These are phyloP conservation scores for Silene coronaria DNA, from an alignment of 179 eudicot genomes.

Conservation along the genomic window DNA sequence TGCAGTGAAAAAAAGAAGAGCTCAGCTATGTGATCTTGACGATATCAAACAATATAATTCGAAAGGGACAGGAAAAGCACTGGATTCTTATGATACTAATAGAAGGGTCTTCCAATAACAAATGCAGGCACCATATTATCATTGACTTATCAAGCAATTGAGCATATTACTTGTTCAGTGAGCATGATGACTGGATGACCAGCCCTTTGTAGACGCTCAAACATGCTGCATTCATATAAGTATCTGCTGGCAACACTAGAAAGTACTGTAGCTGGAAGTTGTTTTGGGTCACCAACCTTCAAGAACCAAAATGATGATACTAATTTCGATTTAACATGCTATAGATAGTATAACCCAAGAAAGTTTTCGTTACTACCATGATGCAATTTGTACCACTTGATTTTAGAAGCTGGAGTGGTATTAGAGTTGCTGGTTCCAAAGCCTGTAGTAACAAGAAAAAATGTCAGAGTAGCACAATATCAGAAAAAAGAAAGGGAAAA, in stretches of 20 bases:
- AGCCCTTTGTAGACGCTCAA: slow-evolving; percentile 94
- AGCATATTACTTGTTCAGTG: slow-evolving; percentile 67
- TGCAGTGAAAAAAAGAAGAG: slow-evolving; percentile 34
- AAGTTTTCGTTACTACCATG: slow-evolving; percentile 51
- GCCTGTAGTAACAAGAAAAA: slow-evolving; percentile 48
- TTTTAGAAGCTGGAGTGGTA: slow-evolving; percentile 93
- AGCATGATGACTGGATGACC: slow-evolving; percentile 94
- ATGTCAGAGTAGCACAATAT: background rate
- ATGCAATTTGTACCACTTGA: slow-evolving; percentile 76
- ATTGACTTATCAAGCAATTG: background rate
- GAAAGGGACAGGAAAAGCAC: background rate
- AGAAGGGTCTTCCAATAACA: background rate
- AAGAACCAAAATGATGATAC: slow-evolving; percentile 20
- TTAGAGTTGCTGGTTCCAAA: slow-evolving; percentile 91
- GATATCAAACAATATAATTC: background rate
- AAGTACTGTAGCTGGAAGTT: slow-evolving; percentile 98
- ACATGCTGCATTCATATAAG: slow-evolving; percentile 95
- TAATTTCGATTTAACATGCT: slow-evolving; percentile 4
- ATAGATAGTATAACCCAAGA: background rate
- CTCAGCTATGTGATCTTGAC: slow-evolving; percentile 14
- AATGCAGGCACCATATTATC: slow-evolving; percentile 13
- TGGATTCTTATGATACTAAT: slow-evolving; percentile 8
- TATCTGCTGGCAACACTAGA: slow-evolving; percentile 93
- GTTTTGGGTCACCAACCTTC: slow-evolving; percentile 99
- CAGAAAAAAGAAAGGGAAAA: too few relatives aligned